Evolutionary conservation across 1,284 basidiomycete genomes (phyloP), one percentile per base, ranked within the genome.

Genomic region (Ganoderma boninense): DNA sequence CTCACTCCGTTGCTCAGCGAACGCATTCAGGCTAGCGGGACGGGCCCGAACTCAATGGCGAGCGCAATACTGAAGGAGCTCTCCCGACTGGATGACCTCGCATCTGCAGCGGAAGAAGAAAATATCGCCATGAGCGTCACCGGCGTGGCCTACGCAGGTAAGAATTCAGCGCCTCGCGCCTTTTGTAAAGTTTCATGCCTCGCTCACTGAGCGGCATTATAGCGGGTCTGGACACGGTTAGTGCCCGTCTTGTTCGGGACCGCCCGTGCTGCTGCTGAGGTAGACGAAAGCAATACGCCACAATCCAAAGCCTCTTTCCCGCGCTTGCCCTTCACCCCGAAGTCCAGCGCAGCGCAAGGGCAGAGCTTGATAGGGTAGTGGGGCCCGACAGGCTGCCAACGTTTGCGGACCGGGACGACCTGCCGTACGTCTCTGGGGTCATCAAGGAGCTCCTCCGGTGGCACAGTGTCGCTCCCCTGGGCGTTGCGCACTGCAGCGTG

Each of bases 381-480:
- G 76, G 77, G n/a, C 52, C 59, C 14, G 67, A 74, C 0, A 72
- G 80, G 8, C 68, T 80, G 0, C 80, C 80, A 1, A 73, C 69
- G 16, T 70, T 79, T 42, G 64, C 64, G 2, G 80, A 81, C 61
- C 71, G 74, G 6, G 62, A 68, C 0, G 56, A 65, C 2, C 74
- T 81, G 1, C 78, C 77, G 6, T 81, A 80, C 56, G 67, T 79
- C 11, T 70, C 74, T 23, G 78, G 79, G 2, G 35, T 81, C 6
- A 62, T 77, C 16, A 76, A 78, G 62, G 80, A 81, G 54, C 43
- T 74, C 4, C 23, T 76, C 35, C 69, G 80, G 8, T 79, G 77
- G 77, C 52, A 62, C 2, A 60, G 62, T 18, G 69, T 73, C 6
- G 38, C 49, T 1, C 76, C 76, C 4, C 23, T 77, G 18, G 74